Evolutionary conservation across 2,329 filamentous ascomycete species (phyloP), one percentile per base, ranked within the genome.

Genomic region (Thelonectria olida): DNA sequence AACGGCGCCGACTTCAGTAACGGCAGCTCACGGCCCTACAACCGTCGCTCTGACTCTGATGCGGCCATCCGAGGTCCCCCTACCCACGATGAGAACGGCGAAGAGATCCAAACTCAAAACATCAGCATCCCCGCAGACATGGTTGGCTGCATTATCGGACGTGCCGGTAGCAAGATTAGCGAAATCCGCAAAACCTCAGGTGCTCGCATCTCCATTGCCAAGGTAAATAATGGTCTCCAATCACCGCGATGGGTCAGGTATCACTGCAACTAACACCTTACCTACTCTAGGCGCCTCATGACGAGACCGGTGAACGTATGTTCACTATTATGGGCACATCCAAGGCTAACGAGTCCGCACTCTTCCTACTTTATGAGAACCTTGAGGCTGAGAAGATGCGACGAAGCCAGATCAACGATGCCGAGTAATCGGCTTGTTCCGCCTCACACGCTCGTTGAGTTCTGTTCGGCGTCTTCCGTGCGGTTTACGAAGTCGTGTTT

Each of bases 81-180:
- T 20, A 92, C 92, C 44, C 92, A 96, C 74, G 94, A 96, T 65
- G 95, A 98, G 80, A 96, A 98, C 67, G 96, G 96, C 65, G 96
- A 98, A 77, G 95, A 97, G 79, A 92, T 98, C 63, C 95, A 97
- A 79, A 99, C 96, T 1, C 96, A 99, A 76, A 99, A 99, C 82
- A 99, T 99, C 81, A 97, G 93, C 84, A 99, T 99, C 73, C 96
- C 96, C 23, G 94, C 96, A 48, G 96, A 99, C 82, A 99, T 99
- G 96, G 96, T 99, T 78, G 96, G 96, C 70, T 99, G 96, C 82
- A 99, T 99, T 81, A 99, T 99, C 76, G 96, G 96, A 68, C 91
- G 94, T 67, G 93, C 86, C 55, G 96, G 96, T 67, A 94, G 88
- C 84, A 99, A 99, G 87, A 99, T 99, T 76, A 97, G 93, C 78